Evolutionary conservation across 768 basidiomycete species (phyloP), one percentile per base, ranked within the genome.

Genomic region (Suillus occidentalis): DNA sequence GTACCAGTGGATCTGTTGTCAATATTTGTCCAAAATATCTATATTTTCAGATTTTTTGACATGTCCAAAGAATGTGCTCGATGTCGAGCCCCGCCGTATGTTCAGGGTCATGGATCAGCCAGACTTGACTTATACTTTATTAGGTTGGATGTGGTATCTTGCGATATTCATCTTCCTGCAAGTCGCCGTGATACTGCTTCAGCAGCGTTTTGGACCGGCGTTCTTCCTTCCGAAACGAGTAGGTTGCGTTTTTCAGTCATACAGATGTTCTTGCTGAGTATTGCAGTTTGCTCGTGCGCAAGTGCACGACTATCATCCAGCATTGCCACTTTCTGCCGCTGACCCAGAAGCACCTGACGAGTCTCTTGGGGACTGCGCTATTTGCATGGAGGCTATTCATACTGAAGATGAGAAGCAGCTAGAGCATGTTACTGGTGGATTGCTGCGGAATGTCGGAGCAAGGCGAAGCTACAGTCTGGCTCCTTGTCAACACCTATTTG

Each of bases 311-410:
- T 97, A 97, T 71, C 95, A 96, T 74, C 95, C 94, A 8, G 80
- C 83, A 3, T 78, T 97, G 45, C 89, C 92, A 0, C 63, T 67
- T 16, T 67, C 72, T 22, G 67, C 85, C 2, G 82, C 88, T 1
- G 91, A 94, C 71, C 73, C 89, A 0, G 93, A 95, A 73, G 83
- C 90, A 2, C 88, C 89, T 2, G 89, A 89, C 53, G 87, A 89
- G 68, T 84, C 89, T 3, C 78, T 94, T 18, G 94, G 92, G 8
- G 93, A 96, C 72, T 97, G 95, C 70, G 87, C 93, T 7, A 96
- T 97, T 61, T 97, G 95, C 71, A 95, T 97, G 93, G 95, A 97
- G 64, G 84, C 87, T 6, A 95, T 96, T 67, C 71, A 85, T 47
- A 73, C 85, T 31, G 84, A 87, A 52, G 78, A 83, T 52, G 71